Base-by-base conservation (phyloP, 805 yeast genomes). In the Brettanomyces sp. region DNA sequence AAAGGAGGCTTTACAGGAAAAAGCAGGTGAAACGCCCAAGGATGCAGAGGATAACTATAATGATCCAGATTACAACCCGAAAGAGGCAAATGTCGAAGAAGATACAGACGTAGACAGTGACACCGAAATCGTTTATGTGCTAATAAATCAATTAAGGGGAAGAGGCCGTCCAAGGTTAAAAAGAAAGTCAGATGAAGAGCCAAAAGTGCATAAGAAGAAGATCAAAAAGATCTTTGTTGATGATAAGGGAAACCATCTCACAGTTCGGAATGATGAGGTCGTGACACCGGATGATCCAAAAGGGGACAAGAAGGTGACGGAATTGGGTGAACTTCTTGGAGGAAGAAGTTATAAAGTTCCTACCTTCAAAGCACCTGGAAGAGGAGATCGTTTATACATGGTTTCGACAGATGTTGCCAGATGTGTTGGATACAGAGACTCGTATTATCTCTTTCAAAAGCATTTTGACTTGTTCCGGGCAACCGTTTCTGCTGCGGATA, bases 391-490 rank as follows among this genome's bases (percentile, higher is more conserved):
- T 52, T 70, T 81, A 47, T 93, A 79, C 63, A 90, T 91, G 95
- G 76, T 93, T 42, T 82, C 95, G 2, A 90, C 98, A 0, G 99
- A 93, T 59, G 96, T 96, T 3, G 97, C 99, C 1, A 76, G 98
- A 54, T 80, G 91, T 57, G 88, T 91, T 50, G 98, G 97, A 3
- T 86, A 89, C 66, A 75, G 96, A 54, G 97, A 91, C 60, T 86
- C 96, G 2, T 89, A 91, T 57, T 69, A 89, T 45, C 71, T 91
- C 49, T 89, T 91, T 67, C 95, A 90, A 59, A 85, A 89, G 43
- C 96, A 91, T 66, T 76, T 80, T 43, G 71, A 77, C 43, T 69
- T 93, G 44, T 82, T 74, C 68, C 88, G 90, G 58, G 76, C 83
- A 50, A 78, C 85, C 9, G 70, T 90, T 41, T 71, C 77, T 9